A percentile compares a stretch with the other conserved stretches of the same genome.
Evolutionary conservation across 352 stramenopile species (phyloP).

Genomic region (Pythium brassicae): DNA sequence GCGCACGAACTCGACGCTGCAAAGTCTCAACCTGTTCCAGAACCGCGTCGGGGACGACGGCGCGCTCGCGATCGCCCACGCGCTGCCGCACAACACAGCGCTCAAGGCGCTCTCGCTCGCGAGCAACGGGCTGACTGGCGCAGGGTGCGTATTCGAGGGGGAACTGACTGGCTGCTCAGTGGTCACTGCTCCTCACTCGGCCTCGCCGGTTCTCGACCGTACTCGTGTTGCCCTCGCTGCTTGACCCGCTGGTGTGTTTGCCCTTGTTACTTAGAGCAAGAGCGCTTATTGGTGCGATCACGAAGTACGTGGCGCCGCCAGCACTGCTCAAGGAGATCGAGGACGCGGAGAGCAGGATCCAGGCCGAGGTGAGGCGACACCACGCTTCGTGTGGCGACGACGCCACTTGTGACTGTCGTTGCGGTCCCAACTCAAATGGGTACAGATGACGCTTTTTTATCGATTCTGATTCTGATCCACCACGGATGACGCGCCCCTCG

Average conservation of each 20-base stretch:
- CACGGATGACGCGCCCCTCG: not conserved
- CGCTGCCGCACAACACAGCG: slow-evolving; percentile 47
- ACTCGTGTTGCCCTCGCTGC: too few species aligned
- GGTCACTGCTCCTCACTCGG: not conserved
- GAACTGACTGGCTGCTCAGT: not conserved
- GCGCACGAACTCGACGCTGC: slow-evolving; percentile 39
- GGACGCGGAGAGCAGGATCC: slow-evolving; percentile 61
- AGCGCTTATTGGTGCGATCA: slow-evolving; percentile 32
- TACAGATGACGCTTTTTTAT: not conserved
- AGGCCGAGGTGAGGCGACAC: slow-evolving; percentile 57
- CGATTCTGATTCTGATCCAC: not conserved
- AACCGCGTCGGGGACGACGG: slow-evolving; percentile 57
- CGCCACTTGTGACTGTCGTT: too few species aligned
- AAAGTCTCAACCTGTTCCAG: slow-evolving; percentile 68
- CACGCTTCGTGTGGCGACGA: too few species aligned
- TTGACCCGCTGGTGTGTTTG: slow-evolving; percentile 5
- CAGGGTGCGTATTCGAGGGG: slow-evolving; percentile 12
- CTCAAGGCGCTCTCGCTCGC: slow-evolving; percentile 65
- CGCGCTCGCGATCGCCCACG: slow-evolving; percentile 45
- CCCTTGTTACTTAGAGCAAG: slow-evolving; percentile 24
- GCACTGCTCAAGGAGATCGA: slow-evolving; percentile 50
- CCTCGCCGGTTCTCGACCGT: too few species aligned
- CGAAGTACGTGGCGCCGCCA: slow-evolving; percentile 47
- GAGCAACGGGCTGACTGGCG: slow-evolving; percentile 48
- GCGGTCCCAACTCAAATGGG: not conserved